Conservation (phyloP, 2,329 filamentous ascomycete species). For the Aspergillus terreus region DNA sequence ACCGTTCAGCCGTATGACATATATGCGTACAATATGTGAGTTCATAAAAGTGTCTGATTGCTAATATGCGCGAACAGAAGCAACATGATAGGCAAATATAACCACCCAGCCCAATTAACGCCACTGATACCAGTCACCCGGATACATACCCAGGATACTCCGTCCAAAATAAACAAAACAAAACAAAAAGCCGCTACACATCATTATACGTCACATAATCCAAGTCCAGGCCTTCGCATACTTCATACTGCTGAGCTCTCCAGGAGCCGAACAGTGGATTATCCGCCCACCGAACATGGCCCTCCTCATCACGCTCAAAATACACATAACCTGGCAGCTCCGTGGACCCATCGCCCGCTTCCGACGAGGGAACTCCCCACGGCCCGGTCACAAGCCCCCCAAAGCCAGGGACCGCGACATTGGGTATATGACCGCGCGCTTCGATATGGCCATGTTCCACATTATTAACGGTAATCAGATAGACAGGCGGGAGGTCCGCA, state of each 20-base stretch:
- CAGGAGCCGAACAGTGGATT: conserved; percentile 37
- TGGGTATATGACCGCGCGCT: conserved; percentile 36
- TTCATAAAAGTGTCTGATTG: not conserved
- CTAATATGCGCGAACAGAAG: not conserved
- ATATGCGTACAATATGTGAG: not conserved
- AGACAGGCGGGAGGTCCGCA: conserved; percentile 29
- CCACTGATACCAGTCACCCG: no score
- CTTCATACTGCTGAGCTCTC: conserved; percentile 32
- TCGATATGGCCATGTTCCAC: conserved; percentile 30
- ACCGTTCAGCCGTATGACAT: no score
- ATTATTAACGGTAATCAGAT: conserved; percentile 37
- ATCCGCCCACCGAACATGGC: conserved; percentile 26
- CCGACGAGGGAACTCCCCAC: conserved; percentile 10
- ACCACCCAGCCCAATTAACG: not conserved
- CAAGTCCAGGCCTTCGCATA: conserved; percentile 37
- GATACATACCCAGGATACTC: no score
- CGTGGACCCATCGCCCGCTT: conserved; percentile 6
- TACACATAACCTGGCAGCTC: conserved; percentile 36
- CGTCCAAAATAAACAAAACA: conserved; percentile 5
- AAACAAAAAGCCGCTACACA: conserved; percentile 17
- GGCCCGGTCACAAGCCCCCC: conserved; percentile 29
- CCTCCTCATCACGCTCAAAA: conserved; percentile 36
- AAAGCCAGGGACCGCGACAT: conserved; percentile 30
- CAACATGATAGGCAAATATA: not conserved
- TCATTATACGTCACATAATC: conserved; percentile 20